A percentile compares a stretch with the other conserved stretches of the same genome.
Conservation (phyloP, 495 filamentous ascomycete genomes). For the Trichoderma virens region DNA sequence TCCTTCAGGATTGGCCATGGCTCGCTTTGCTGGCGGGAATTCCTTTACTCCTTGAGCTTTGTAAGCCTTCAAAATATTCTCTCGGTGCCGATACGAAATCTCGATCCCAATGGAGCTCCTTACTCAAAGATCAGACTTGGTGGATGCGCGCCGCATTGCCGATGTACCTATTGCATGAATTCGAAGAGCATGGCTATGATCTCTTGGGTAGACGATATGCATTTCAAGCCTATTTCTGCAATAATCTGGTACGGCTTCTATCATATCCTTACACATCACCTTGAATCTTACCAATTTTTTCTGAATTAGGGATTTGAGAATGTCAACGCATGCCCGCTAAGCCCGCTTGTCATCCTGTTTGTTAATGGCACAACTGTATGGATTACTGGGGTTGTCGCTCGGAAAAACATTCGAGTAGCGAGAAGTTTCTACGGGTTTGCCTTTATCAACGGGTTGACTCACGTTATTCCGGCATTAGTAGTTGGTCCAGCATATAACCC, state of each 20-base stretch:
- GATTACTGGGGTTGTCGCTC: not conserved
- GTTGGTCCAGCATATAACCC: not conserved
- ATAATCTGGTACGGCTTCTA: not conserved
- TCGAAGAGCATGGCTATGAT: conserved; percentile 1
- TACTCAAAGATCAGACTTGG: not conserved
- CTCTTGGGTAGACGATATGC: not conserved
- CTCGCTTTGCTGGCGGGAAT: not conserved
- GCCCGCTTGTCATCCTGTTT: not conserved
- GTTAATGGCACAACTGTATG: not conserved
- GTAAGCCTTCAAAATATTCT: not conserved
- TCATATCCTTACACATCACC: not conserved
- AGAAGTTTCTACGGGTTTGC: not conserved
- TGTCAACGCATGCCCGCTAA: not conserved
- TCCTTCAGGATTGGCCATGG: not conserved
- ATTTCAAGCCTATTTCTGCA: not conserved
- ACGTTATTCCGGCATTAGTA: not conserved
- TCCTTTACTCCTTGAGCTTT: not conserved
- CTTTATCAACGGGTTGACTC: not conserved
- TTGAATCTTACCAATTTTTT: not conserved
- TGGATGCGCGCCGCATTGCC: not conserved
- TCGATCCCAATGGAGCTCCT: not conserved
- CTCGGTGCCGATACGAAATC: not conserved
- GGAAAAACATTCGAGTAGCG: not conserved
- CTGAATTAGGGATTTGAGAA: not conserved
- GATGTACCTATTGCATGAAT: not conserved